phyloP scores from a whole-genome alignment of 257 asterid species.

The Nicotiana paniculata region DNA sequence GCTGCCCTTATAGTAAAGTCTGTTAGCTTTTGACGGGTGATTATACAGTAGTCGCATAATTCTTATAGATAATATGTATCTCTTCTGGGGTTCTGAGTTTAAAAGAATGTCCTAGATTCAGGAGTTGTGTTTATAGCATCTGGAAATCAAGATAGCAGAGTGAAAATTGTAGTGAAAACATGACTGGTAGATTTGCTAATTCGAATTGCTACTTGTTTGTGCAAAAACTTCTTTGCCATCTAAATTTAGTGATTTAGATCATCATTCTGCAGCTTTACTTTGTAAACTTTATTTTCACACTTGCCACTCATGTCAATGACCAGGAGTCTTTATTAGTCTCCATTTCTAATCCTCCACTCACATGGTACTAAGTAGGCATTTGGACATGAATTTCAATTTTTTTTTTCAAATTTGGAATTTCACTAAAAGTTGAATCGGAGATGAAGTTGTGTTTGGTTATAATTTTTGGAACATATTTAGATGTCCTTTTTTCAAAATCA shows the following conservation, averaged over 20 bases:
- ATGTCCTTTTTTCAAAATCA: too few relatives aligned
- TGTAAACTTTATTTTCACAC: constrained; percentile 2
- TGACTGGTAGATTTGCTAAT: neutral
- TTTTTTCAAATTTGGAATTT: too few relatives aligned
- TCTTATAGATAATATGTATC: neutral
- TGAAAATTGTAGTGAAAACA: neutral
- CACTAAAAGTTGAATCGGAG: too few relatives aligned
- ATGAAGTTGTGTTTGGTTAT: too few relatives aligned
- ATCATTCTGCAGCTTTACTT: neutral
- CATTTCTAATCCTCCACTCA: neutral
- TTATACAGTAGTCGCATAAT: neutral
- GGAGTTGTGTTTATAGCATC: neutral
- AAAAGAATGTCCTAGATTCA: neutral
- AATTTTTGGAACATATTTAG: too few relatives aligned
- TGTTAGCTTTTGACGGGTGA: neutral
- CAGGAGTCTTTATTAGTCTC: too few relatives aligned
- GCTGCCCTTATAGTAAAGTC: neutral
- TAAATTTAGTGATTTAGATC: neutral
- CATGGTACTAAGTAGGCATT: neutral
- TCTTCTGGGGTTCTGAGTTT: neutral
- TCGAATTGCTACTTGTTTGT: neutral
- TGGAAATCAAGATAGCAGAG: neutral
- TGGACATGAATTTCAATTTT: too few relatives aligned
- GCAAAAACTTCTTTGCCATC: neutral
- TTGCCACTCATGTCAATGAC: neutral